Evolutionary conservation across 2,329 filamentous ascomycete species (phyloP), one percentile per base, ranked within the genome.

Genomic region (Plectosphaerella plurivora): DNA sequence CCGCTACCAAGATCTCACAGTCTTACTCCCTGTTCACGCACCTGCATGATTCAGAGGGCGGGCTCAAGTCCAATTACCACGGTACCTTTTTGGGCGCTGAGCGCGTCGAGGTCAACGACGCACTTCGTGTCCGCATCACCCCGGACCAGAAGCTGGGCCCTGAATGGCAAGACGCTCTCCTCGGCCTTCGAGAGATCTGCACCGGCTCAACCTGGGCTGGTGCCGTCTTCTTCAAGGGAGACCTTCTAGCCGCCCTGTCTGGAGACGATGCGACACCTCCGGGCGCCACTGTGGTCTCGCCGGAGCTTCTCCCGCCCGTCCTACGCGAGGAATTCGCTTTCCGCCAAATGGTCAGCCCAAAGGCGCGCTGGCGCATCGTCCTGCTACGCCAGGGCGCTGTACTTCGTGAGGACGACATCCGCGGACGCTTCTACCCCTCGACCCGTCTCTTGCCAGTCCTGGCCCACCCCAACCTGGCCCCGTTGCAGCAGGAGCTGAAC

Each of bases 341-440:
- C 68, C 70, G 73, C 45, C 66, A 64, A 44, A 68, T 60, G 58
- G 65, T 65, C 49, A 65, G 54, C 49, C 65, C 63, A 45, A 61
- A 6, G 28, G 64, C 46, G 41, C 70, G 58, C 60, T 74, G 57
- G 69, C 69, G 59, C 61, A 73, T 68, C 61, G 61, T 63, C 3
- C 61, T 78, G 42, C 67, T 74, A 25, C 69, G 68, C 55, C 75
- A 78, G 54, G 74, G 76, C 57, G 65, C 68, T n/a, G 67, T 72
- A 45, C 61, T 80, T 18, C 71, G 75, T 55, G 79, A 82, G 59
- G 61, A 63, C 14, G 69, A 70, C 20, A 70, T 83, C 49, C 70
- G 73, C 53, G 81, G 81, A 49, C 71, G 81, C n/a, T 83, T 83
- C 66, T 83, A 84, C 65, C 76, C 80, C 15, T 77, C 77, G n/a